Conservation (phyloP, 805 yeast genomes). For the Candida loeiensis region DNA sequence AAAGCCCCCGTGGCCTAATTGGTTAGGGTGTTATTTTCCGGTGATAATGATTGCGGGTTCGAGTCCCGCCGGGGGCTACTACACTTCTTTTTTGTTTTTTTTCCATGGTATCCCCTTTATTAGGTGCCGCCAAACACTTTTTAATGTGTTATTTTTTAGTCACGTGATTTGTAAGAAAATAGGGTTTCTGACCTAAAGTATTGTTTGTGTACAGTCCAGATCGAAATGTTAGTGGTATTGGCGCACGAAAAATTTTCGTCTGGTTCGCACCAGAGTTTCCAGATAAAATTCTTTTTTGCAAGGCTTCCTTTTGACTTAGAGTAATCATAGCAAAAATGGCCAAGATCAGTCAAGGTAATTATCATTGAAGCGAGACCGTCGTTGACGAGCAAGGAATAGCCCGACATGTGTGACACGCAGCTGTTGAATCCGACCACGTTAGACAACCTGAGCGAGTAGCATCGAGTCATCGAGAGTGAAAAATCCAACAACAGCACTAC, state of each 20-base stretch:
- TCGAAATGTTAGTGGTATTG: not conserved
- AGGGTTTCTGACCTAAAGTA: constrained; percentile 7
- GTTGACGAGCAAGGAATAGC: not conserved
- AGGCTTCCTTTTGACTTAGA: constrained; percentile 12
- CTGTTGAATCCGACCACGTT: not conserved
- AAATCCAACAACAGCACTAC: not conserved
- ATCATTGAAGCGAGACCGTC: constrained; percentile 11
- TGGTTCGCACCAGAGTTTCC: constrained; percentile 7
- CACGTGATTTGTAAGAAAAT: constrained; percentile 3
- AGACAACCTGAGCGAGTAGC: not conserved
- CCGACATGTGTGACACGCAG: constrained; percentile 1
- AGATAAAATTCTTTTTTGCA: constrained; percentile 6
- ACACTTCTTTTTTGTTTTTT: constrained; percentile 7
- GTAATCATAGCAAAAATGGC: constrained; percentile 43
- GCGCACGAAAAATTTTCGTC: constrained; percentile 9
- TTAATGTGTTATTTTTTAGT: not conserved
- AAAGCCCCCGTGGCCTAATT: constrained; percentile 67
- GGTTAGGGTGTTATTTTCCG: constrained; percentile 75
- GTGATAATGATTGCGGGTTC: constrained; percentile 73
- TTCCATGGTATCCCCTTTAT: constrained; percentile 3
- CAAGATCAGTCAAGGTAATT: constrained; percentile 61
- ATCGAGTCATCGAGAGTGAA: constrained; percentile 1
- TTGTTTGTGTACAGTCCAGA: constrained; percentile 3
- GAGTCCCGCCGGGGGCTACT: constrained; percentile 68
- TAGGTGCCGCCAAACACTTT: not conserved